A percentile compares a stretch with the other conserved stretches of the same genome.
Conservation (phyloP, 2,329 filamentous ascomycete species). For the Coleophoma cylindrospora region DNA sequence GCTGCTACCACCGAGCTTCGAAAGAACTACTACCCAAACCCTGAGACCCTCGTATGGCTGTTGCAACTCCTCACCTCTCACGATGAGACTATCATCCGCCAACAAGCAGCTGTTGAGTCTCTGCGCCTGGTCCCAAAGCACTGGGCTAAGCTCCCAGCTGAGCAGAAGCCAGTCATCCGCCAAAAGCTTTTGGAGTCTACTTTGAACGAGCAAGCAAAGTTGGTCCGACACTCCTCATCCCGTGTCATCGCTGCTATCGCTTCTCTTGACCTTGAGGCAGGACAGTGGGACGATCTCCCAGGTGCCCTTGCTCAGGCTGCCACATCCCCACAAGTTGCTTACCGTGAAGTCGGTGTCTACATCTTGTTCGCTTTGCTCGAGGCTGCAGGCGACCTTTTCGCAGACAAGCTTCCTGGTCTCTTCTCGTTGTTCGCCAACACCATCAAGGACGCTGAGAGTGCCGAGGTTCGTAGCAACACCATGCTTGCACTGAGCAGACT, state of each 20-base stretch:
- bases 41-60: constrained; percentile 78
- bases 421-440: constrained; percentile 81
- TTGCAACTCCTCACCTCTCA: constrained; percentile 85
- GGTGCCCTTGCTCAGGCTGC: constrained; percentile 75
- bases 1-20: constrained; percentile 84
- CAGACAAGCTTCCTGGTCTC: constrained; percentile 73
- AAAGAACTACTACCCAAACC: constrained; percentile 86
- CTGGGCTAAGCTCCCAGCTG: constrained; percentile 69
- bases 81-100: constrained; percentile 65
- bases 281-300: constrained; percentile 79
- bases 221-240: constrained; percentile 80
- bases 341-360: constrained; percentile 88
- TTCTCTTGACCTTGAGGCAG: constrained; percentile 79
- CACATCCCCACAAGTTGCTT: constrained; percentile 66
- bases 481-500: constrained; percentile 85
- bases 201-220: constrained; percentile 69
- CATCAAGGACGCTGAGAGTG: constrained; percentile 84
- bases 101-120: constrained; percentile 88
- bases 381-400: constrained; percentile 78
- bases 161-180: constrained; percentile 76
- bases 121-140: constrained; percentile 78
- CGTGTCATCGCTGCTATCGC: constrained; percentile 86
- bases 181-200: constrained; percentile 80
- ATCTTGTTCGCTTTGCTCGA: constrained; percentile 91
- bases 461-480: constrained; percentile 91